phyloP scores from a whole-genome alignment of 2,329 filamentous ascomycete genomes.

The Leptographium lundbergii region DNA sequence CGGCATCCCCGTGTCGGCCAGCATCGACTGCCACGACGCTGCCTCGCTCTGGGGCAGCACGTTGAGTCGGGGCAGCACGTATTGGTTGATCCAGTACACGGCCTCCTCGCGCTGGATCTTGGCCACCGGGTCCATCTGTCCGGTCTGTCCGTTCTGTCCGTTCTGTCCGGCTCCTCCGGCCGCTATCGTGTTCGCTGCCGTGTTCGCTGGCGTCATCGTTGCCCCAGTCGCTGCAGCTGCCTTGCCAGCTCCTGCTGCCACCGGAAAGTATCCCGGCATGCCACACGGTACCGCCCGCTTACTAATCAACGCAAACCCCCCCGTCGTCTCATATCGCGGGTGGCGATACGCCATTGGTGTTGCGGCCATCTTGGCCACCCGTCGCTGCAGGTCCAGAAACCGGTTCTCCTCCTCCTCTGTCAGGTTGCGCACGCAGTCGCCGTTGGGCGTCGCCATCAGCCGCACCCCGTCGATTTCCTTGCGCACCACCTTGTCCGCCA shows the following conservation, averaged over 20 bases:
- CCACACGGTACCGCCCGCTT: slow-evolving; percentile 53
- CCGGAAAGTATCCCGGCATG: slow-evolving; percentile 47
- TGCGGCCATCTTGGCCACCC: slow-evolving; percentile 35
- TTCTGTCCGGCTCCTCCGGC: slow-evolving; percentile 15
- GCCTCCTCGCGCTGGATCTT: slow-evolving; percentile 57
- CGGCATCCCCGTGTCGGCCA: slow-evolving; percentile 15
- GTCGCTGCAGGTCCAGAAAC: slow-evolving; percentile 56
- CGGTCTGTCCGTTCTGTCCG: slow-evolving; percentile 14
- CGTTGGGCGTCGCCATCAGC: slow-evolving; percentile 62
- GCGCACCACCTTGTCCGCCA: slow-evolving; percentile 44
- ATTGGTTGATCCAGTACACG: slow-evolving; percentile 57
- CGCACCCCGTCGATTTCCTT: slow-evolving; percentile 52
- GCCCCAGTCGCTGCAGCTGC: slow-evolving; percentile 15
- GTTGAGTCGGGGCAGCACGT: slow-evolving; percentile 48
- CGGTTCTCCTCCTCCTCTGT: slow-evolving; percentile 55
- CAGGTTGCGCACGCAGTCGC: slow-evolving; percentile 63
- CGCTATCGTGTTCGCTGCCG: no score
- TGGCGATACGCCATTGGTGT: slow-evolving; percentile 44
- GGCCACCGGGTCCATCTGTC: slow-evolving; percentile 42
- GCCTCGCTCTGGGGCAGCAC: slow-evolving; percentile 34
- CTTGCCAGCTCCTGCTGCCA: slow-evolving; percentile 23
- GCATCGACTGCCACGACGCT: slow-evolving; percentile 17
- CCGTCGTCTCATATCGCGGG: slow-evolving; percentile 39
- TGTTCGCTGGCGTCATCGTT: neutral
- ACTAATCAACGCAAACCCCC: slow-evolving; percentile 50